Base-by-base conservation (phyloP, 2,329 filamentous ascomycete genomes). In the Phialemonium atrogriseum region DNA sequence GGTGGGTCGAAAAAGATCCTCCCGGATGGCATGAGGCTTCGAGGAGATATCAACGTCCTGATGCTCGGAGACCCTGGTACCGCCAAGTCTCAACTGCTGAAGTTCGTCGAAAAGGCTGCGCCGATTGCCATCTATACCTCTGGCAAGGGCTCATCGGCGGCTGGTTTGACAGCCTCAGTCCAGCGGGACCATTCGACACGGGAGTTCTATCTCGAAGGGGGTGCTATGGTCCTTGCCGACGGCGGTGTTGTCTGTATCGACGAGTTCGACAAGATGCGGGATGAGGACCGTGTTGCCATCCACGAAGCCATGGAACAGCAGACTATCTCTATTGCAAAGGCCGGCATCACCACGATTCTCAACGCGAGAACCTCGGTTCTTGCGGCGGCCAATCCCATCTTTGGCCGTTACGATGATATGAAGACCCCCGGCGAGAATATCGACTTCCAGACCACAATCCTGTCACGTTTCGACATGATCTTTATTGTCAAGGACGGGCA, bases 261-360 rank as follows among this genome's bases (percentile, higher is more conserved):
- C 52, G 91, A 98, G 60, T 98, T 98, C 52, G 91, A 98, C 65
- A 98, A 98, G 68, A 98, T 98, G 91, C 75, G 91, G 40, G 91
- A 98, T 53, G 91, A 98, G 57, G 91, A 98, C 49, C 76, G 91
- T 46, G 91, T 96, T 6, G 91, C 91, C 2, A 98, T 98, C 44
- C 91, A 98, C 68, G 91, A 98, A 72, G 91, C 91, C 36, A 98
- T 98, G 91, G 91, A 98, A 56, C 91, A 98, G 62, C 91, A 98
- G 59, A 98, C 91, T 0, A 98, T 98, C 39, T 96, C 91, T 9
- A 96, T 98, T 47, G 91, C 91, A 42, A 96, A 98, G 62, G 91
- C 91, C 1, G 91, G 91, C 48, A 98, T 98, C 52, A 98, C 91
- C 1, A 98, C 91, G 0, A 96, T 98, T 42, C 73, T 98, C 32